Evolutionary conservation across 805 yeast genomes (phyloP), one percentile per base, ranked within the genome.

Genomic region (Saccharomycopsis lassenensis): DNA sequence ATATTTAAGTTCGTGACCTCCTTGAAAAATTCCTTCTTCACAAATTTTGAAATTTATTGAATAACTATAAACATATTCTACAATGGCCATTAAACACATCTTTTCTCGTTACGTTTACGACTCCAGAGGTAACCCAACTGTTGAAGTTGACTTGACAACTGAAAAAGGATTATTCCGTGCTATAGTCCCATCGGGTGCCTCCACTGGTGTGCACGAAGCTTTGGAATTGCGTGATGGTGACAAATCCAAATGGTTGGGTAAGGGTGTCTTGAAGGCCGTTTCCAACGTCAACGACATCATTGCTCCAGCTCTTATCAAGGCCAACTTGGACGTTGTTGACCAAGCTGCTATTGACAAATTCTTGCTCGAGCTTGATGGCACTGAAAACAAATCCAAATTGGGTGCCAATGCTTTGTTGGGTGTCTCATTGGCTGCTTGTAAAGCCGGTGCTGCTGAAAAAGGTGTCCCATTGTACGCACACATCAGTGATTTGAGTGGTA

Each of bases 91-190:
- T 57, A 63, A 83, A 52, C 87, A 89, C 68, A 69, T 87, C 55
- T 77, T 71, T 66, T 83, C 97, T 57, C 87, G 98, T 71, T 81
- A 77, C 75, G 95, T 89, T 67, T 89, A 91, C 80, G 98, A 89
- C 72, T 89, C 97, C 56, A 85, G 98, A 71, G 97, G 97, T 70
- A 91, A 89, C 79, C 98, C 98, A 71, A 89, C 98, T 54, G 98
- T 91, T 55, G 97, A 91, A 77, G 97, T 91, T 52, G 97, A 91
- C 60, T 58, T 89, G 56, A 70, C 80, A 74, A 89, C 98, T 59
- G 89, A 72, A 48, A 76, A 82, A 59, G 98, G 98, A 59, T 56
- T 74, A 49, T 87, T 85, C 93, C 82, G 96, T 68, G 76, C 97
- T 52, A 87, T 89, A 60, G 98, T 91, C 47, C 98, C 98, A 64